Evolutionary conservation across 2,329 filamentous ascomycete genomes (phyloP).

Genomic region (Ramichloridium luteum): DNA sequence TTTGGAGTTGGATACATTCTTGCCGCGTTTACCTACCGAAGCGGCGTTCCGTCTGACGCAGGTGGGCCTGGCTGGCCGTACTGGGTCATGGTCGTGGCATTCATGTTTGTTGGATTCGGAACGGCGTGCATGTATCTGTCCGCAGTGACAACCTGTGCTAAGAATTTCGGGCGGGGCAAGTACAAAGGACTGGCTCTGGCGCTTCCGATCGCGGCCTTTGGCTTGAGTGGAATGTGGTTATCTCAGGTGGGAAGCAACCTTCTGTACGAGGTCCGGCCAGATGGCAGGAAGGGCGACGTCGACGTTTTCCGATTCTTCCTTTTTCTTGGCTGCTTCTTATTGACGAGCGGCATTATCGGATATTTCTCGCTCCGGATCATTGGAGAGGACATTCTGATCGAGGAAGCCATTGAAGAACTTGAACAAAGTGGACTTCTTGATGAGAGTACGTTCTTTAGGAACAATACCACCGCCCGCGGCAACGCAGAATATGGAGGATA

Average conservation of each 20-base stretch:
- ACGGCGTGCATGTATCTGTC: conserved; percentile 83
- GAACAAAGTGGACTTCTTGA: conserved; percentile 75
- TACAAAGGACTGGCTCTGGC: conserved; percentile 83
- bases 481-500: conserved; percentile 43
- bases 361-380: conserved; percentile 64
- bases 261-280: conserved; percentile 55
- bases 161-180: conserved; percentile 88
- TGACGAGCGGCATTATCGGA: conserved; percentile 60
- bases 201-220: conserved; percentile 82
- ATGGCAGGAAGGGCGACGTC: conserved; percentile 49
- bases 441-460: conserved; percentile 58
- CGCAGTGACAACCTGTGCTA: conserved; percentile 88
- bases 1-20: conserved; percentile 74
- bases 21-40: conserved; percentile 65
- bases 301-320: conserved; percentile 79
- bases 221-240: conserved; percentile 89
- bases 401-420: conserved; percentile 80
- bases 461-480: conserved; percentile 28
- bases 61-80: conserved; percentile 56
- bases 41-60: conserved; percentile 41
- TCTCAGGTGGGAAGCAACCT: conserved; percentile 74
- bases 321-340: conserved; percentile 64
- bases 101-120: conserved; percentile 68
- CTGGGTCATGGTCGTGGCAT: conserved; percentile 71
- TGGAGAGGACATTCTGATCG: conserved; percentile 76